Evolutionary conservation across 495 filamentous ascomycete genomes (phyloP), one percentile per base, ranked within the genome.

Genomic region (Cercophora scortea): DNA sequence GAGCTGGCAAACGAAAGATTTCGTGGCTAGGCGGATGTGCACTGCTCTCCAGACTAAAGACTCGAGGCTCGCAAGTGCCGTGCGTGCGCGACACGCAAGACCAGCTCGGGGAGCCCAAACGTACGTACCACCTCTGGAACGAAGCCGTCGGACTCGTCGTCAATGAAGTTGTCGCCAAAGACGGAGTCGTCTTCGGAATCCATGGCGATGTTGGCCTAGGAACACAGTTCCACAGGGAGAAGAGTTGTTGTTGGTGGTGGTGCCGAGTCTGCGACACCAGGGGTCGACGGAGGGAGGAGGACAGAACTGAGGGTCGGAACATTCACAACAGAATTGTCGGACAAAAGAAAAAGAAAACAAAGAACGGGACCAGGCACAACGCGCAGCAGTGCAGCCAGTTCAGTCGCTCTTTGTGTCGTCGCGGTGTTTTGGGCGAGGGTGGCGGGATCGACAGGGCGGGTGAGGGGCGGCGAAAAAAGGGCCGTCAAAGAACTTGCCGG

Each of bases 101-200:
- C 25, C 25, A 25, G 5, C 25, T 25, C 25, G 25, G 5, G 25
- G 25, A 25, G 25, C 25, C 25, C 25, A 25, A 2, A 62, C 55
- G 49, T 56, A 62, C 72, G 59, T 69, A 75, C 72, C 55, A 66
- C 64, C 48, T 71, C 72, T 52, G 75, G 75, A 1, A 64, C 61
- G 48, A 65, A 79, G 50, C 36, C 68, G 38, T 79, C 78, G 41
- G 76, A 79, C 15, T 74, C 74, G 55, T 71, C 68, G 41, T 77
- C 25, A 25, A 25, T 77, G 39, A 71, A 68, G 54, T 76, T 70
- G 44, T 71, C 64, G 42, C 78, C 75, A 61, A 82, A 83, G 63
- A 78, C 72, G 54, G 79, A 81, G 50, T 82, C 81, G 1, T 51
- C 49, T 45, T 77, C 77, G 47, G 72, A 77, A 56, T 75, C 75